phyloP scores from a whole-genome alignment of 495 filamentous ascomycete species.

The Jackrogersella multiformis region DNA sequence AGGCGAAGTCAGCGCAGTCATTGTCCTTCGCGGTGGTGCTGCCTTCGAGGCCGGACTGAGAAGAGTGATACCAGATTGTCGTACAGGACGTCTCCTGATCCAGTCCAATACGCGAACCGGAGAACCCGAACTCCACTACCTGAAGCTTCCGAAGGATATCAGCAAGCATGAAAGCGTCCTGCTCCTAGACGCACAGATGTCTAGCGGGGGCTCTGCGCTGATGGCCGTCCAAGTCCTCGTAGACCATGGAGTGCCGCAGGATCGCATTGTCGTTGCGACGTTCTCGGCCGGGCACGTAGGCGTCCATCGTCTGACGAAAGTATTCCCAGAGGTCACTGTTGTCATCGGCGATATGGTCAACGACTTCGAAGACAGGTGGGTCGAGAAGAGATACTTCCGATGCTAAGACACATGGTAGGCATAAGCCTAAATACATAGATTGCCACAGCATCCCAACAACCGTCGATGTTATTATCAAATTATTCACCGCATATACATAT shows the following conservation, averaged over 20 bases:
- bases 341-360: slow-evolving; percentile 82
- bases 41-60: slow-evolving; percentile 87
- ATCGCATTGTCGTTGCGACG: slow-evolving; percentile 87
- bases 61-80: slow-evolving; percentile 89
- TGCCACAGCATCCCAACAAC: background rate
- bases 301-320: slow-evolving; percentile 80
- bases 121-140: slow-evolving; percentile 91
- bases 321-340: slow-evolving; percentile 84
- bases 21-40: slow-evolving; percentile 86
- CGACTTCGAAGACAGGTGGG: slow-evolving; percentile 81
- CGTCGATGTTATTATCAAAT: background rate
- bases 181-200: slow-evolving; percentile 92
- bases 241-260: slow-evolving; percentile 90
- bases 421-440: slow-evolving; percentile 19
- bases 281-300: slow-evolving; percentile 85
- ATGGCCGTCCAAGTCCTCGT: slow-evolving; percentile 96
- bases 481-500: slow-evolving; percentile 4
- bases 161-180: slow-evolving; percentile 78
- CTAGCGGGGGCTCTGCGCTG: slow-evolving; percentile 87
- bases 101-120: slow-evolving; percentile 84
- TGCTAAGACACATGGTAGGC: slow-evolving; percentile 62
- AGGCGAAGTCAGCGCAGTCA: slow-evolving; percentile 84
- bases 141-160: slow-evolving; percentile 77
- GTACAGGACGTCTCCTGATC: slow-evolving; percentile 87
- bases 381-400: slow-evolving; percentile 83